Conservation (phyloP, 306 rosid species). For the Oxytropis ochrocephala region DNA sequence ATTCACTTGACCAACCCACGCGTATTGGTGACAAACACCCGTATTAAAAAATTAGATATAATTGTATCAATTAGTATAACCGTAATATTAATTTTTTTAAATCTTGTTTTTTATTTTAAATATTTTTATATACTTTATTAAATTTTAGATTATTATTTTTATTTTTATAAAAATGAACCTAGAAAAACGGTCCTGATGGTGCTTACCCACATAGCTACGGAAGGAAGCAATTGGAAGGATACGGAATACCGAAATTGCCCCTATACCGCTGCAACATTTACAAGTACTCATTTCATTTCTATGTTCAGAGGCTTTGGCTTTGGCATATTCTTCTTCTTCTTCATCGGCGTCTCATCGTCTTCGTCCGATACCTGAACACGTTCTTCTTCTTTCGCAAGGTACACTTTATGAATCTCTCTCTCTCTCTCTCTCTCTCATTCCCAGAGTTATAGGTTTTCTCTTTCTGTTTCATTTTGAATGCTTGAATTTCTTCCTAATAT, state of each 20-base stretch:
- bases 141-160: too few relatives aligned
- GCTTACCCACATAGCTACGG: background rate
- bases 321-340: constrained; percentile 4
- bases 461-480: background rate
- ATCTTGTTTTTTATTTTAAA: too few relatives aligned
- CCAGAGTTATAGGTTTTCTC: background rate
- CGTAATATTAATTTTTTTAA: too few relatives aligned
- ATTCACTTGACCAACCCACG: too few relatives aligned
- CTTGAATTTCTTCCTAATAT: background rate
- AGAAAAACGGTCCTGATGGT: constrained; percentile 27
- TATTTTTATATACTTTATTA: too few relatives aligned
- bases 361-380: background rate
- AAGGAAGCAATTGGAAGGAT: background rate
- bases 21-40: too few relatives aligned
- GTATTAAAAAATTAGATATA: too few relatives aligned
- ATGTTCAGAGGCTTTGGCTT: background rate
- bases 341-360: constrained; percentile 13
- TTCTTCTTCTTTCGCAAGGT: constrained; percentile 21
- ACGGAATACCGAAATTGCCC: constrained; percentile 32
- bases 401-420: background rate
- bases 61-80: too few relatives aligned
- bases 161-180: too few relatives aligned
- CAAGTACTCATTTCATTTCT: constrained; percentile 2
- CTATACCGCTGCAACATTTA: background rate
- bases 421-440: background rate